phyloP scores from a whole-genome alignment of 768 basidiomycete species.

The Leccinum ochraceum region DNA sequence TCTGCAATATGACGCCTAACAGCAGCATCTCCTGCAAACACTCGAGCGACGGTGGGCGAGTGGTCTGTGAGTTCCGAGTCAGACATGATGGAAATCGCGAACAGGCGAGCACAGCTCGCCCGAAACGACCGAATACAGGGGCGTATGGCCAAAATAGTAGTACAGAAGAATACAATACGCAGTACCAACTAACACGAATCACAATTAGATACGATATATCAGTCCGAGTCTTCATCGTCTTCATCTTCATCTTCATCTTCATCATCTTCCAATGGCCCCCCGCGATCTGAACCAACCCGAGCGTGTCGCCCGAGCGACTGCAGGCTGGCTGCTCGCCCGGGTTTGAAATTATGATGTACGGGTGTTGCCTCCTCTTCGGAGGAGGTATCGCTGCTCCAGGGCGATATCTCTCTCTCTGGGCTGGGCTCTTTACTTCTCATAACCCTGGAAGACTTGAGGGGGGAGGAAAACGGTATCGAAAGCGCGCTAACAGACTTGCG shows the following conservation, averaged over 20 bases:
- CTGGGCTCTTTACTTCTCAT: conserved; percentile 28
- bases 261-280: conserved; percentile 17
- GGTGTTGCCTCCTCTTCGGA: conserved; percentile 45
- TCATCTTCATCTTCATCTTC: not conserved
- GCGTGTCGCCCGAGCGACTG: conserved; percentile 8
- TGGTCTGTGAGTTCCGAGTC: not conserved
- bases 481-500: conserved; percentile 48
- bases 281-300: conserved; percentile 21
- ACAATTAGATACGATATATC: not conserved
- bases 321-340: conserved; percentile 9
- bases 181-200: not conserved
- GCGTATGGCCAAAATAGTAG: conserved; percentile 10
- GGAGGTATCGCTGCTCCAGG: conserved; percentile 64
- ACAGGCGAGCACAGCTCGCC: not conserved
- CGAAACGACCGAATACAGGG: conserved; percentile 14
- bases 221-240: conserved; percentile 20
- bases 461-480: conserved; percentile 36
- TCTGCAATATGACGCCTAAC: conserved; percentile 21
- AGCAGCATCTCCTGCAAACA: conserved; percentile 19
- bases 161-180: not conserved
- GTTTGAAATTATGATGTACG: conserved; percentile 14
- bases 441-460: conserved; percentile 25
- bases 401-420: conserved; percentile 35
- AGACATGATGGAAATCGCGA: conserved; percentile 15
- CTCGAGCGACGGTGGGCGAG: conserved; percentile 19